Evolutionary conservation across 2,329 filamentous ascomycete genomes (phyloP).

Genomic region (Diaporthe australafricana): DNA sequence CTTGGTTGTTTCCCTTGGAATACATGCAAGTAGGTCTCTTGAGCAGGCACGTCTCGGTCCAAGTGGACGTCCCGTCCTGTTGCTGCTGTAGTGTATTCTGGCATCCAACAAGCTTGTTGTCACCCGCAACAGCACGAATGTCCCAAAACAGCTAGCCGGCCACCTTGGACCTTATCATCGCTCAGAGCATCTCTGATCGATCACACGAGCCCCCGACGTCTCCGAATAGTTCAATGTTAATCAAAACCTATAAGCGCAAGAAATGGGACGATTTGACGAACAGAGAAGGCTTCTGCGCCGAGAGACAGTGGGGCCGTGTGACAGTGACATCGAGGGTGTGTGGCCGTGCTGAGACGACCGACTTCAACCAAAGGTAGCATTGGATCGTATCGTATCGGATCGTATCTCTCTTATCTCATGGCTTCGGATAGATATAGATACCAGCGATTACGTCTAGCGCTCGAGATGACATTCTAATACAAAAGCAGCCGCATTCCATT

Average conservation of each 20-base stretch:
- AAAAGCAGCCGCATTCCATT: neutral
- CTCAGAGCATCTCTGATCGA: neutral
- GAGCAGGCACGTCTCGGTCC: neutral
- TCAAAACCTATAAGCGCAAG: neutral
- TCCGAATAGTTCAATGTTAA: neutral
- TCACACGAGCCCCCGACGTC: too few relatives aligned
- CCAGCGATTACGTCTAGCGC: slow-evolving; percentile 15
- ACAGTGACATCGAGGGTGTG: slow-evolving; percentile 7
- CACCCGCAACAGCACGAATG: neutral
- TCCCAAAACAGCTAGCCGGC: too few relatives aligned
- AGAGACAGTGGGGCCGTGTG: neutral
- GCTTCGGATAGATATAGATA: slow-evolving; percentile 17
- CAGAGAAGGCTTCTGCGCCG: neutral
- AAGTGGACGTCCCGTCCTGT: neutral
- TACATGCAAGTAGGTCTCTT: neutral
- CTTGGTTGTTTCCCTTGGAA: too few relatives aligned
- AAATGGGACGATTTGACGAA: too few relatives aligned
- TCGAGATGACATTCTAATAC: slow-evolving; percentile 9
- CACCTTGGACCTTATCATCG: neutral
- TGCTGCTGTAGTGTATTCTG: too few relatives aligned
- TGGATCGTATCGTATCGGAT: neutral
- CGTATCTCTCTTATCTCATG: slow-evolving; percentile 18
- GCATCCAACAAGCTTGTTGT: neutral
- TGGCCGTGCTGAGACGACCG: neutral
- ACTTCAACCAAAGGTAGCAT: slow-evolving; percentile 19